A percentile compares a stretch with the other conserved stretches of the same genome.
Evolutionary conservation across 2,329 filamentous ascomycete genomes (phyloP).

Genomic region (Aspergillus clavatus): DNA sequence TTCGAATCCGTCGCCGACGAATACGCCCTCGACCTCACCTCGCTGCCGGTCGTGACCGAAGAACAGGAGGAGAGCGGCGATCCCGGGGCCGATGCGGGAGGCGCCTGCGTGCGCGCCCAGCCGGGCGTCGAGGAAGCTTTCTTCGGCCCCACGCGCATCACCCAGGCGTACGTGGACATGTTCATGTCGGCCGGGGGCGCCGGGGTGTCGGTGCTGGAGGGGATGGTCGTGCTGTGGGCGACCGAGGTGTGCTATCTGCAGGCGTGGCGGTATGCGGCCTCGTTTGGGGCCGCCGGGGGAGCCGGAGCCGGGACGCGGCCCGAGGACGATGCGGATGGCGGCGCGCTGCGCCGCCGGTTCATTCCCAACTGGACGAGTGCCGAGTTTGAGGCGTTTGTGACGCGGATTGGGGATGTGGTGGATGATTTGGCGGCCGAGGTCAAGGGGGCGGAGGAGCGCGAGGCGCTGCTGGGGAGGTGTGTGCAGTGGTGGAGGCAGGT

Average conservation of each 20-base stretch:
- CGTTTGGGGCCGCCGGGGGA: conserved; percentile 27
- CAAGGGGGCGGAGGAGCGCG: conserved; percentile 29
- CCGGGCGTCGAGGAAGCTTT: conserved; percentile 3
- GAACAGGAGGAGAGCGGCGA: conserved; percentile 25
- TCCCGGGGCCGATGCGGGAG: too few species aligned
- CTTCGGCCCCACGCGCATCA: conserved; percentile 40
- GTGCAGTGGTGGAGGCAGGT: conserved; percentile 48
- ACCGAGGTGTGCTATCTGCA: conserved; percentile 63
- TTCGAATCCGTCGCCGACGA: conserved; percentile 60
- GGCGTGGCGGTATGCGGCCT: conserved; percentile 49
- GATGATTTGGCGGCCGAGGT: conserved; percentile 49
- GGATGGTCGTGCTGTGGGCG: conserved; percentile 70
- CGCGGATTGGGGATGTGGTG: conserved; percentile 50
- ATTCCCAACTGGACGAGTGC: conserved; percentile 64
- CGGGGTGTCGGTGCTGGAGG: conserved; percentile 56
- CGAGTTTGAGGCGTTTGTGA: conserved; percentile 59
- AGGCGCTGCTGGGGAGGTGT: conserved; percentile 40
- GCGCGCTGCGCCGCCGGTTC: conserved; percentile 59
- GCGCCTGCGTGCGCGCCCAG: background rate
- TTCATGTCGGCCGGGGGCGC: conserved; percentile 54
- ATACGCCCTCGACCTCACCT: conserved; percentile 53
- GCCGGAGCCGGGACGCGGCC: conserved; percentile 1
- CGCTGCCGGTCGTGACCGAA: conserved; percentile 25
- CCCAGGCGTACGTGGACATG: conserved; percentile 53
- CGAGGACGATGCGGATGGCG: conserved; percentile 57